A percentile compares a stretch with the other conserved stretches of the same genome.
Evolutionary conservation across 2,329 filamentous ascomycete species (phyloP).

Genomic region (Epichloe coenophiala): DNA sequence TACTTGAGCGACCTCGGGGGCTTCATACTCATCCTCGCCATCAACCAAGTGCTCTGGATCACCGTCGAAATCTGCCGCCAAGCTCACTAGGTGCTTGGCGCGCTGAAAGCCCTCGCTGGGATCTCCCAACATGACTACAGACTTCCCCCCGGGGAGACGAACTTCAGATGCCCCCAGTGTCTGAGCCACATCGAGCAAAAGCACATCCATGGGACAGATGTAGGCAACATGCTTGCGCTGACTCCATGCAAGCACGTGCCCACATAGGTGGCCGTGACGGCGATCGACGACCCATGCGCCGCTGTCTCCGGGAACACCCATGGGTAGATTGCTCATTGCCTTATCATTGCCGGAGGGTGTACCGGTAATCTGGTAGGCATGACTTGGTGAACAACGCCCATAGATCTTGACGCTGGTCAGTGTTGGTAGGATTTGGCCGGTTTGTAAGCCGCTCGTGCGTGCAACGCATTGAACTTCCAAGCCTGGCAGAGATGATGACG

Average conservation of each 20-base stretch:
- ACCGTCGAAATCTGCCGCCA: constrained; percentile 7
- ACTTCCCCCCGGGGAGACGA: constrained; percentile 46
- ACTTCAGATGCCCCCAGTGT: constrained; percentile 59
- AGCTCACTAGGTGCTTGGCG: not conserved
- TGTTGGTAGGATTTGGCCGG: constrained; percentile 61
- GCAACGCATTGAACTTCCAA: constrained; percentile 78
- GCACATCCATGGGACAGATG: constrained; percentile 87
- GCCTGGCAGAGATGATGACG: constrained; percentile 51
- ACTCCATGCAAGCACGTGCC: constrained; percentile 83
- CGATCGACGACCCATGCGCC: constrained; percentile 88
- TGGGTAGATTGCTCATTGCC: constrained; percentile 18
- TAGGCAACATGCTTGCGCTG: constrained; percentile 70
- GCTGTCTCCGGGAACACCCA: constrained; percentile 73
- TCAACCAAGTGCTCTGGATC: constrained; percentile 17
- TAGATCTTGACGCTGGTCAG: constrained; percentile 80
- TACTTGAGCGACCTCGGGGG: not conserved
- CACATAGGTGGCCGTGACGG: constrained; percentile 64
- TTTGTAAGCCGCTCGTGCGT: constrained; percentile 71
- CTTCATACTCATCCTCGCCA: constrained; percentile 12
- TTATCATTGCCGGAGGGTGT: constrained; percentile 10
- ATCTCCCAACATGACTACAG: constrained; percentile 21
- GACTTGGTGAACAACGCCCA: constrained; percentile 67
- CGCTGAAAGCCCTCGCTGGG: not conserved
- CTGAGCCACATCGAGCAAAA: constrained; percentile 72
- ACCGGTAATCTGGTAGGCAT: constrained; percentile 49